Evolutionary conservation across 1,284 basidiomycete genomes (phyloP).

Genomic region (Trametes versicolor): DNA sequence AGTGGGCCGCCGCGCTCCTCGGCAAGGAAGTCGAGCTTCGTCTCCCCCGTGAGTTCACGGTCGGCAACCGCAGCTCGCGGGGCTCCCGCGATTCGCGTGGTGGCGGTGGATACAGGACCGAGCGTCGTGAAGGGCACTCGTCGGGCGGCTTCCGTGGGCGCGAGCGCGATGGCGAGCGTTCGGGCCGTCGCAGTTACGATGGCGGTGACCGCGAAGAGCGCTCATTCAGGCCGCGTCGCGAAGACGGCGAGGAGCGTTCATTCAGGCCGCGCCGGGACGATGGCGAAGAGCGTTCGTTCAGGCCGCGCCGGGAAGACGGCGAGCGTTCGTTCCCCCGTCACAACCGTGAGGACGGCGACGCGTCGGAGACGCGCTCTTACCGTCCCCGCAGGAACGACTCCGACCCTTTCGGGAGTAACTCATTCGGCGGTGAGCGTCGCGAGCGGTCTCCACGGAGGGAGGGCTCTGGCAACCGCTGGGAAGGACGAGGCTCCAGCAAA

Average conservation of each 20-base stretch:
- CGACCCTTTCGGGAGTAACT: neutral
- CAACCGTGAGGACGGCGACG: conserved; percentile 6
- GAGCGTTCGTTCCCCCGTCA: conserved; percentile 2
- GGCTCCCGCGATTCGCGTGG: neutral
- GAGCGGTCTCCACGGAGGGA: neutral
- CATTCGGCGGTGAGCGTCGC: conserved; percentile 5
- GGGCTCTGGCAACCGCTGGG: neutral
- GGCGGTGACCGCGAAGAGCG: too few species aligned
- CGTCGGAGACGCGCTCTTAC: neutral
- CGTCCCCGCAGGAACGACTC: neutral
- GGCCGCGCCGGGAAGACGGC: neutral
- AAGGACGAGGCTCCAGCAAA: neutral
- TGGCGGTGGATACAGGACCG: neutral
- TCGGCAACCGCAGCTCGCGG: neutral
- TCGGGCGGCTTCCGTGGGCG: too few species aligned
- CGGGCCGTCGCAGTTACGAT: too few species aligned
- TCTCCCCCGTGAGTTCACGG: conserved; percentile 20
- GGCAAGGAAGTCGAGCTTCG: conserved; percentile 21
- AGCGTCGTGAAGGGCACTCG: neutral
- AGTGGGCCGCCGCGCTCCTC: conserved; percentile 65
- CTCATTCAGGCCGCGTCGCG: too few species aligned
- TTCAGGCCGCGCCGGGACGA: neutral
- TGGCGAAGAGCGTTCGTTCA: conserved; percentile 9
- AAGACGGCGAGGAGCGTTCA: neutral
- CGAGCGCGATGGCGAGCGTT: too few species aligned